Base-by-base conservation (phyloP, 306 rosid genomes). In the Lathyrus tuberosus region DNA sequence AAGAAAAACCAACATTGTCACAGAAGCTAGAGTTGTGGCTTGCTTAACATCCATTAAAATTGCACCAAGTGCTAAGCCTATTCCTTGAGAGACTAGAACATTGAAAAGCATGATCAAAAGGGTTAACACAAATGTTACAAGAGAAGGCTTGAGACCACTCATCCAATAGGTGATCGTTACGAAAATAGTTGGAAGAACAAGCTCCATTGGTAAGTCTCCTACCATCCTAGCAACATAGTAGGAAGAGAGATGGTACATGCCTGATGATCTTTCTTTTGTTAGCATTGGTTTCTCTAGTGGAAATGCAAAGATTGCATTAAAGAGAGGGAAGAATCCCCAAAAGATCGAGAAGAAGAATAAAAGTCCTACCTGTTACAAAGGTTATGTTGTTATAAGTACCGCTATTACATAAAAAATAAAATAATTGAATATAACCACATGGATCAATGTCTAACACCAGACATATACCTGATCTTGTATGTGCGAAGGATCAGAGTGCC, bases 321-420 rank as follows among this genome's bases (percentile, higher is more conserved):
- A 89, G n/a, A 91, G 85, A 14, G 97, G 97, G 77, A 87, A 89
- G 79, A 87, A 89, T 49, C 97, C 96, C 97, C 94, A 89, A 75
- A 91, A 89, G 77, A 89, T 87, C 46, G 97, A 84, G 94, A 87
- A 91, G 90, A 91, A 91, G 86, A 91, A 91, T 12, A 91, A 86
- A 12, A 91, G 87, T 70, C 97, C 91, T 15, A 91, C 89, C 97
- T 91, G 94, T 80, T 49, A 5, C 31, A 62, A 10, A 56, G 4
- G 30, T 17, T 70, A 24, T 26, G 9, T 15, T 71, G 75, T 71
- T 24, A 53, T 49, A 8, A 49, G 26, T 17, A 3, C 0, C 2
- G 1, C 10, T 49, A 16, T 24, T 17, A 17, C 5, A 8, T 22
- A 49, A 4, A 49, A 49, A 18, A 49, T 17, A 49, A 24, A 17